Evolutionary conservation across 257 asterid species (phyloP), one percentile per base, ranked within the genome.

Genomic region (Verbascum thapsus): DNA sequence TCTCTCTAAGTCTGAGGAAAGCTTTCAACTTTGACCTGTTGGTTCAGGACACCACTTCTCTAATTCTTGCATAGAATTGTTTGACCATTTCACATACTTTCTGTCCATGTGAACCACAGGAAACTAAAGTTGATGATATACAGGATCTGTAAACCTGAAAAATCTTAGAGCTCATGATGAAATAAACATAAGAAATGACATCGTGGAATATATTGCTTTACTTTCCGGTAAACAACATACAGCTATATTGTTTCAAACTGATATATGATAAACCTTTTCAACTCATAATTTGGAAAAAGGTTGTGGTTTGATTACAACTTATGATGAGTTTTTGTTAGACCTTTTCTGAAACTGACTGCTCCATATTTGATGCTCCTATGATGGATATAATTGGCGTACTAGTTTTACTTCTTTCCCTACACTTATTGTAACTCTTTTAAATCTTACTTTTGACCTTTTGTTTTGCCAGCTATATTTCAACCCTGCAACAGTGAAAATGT

Each of bases 401-500:
- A 44, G 30, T 63, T 58, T 53, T 51, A 6, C 40, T 63, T 63
- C 53, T 50, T 63, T 47, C 40, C 38, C 48, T 30, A 15, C 6
- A 8, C 42, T 35, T 47, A 8, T 55, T 63, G 30, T 49, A 54
- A 61, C 74, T 56, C 26, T 22, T 40, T 34, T 43, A 26, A 26
- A 26, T 2, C 5, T 26, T 26, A 26, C 53, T 26, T 57, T 20
- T 47, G 42, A 17, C 32, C 5, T 26, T 45, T 56, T 63, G 37
- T 71, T 53, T 56, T 56, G 48, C 74, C 94, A 94, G 99, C 77
- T 94, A 52, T 94, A 94, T 80, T 94, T 94, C 73, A 86, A 85
- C 75, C 99, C 99, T 16, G 96, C 99, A 62, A 94, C 99, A 45
- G 99, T 94, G 60, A 94, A 94, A 80, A 94, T 94, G 99, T 86